Evolutionary conservation across 768 basidiomycete genomes (phyloP).

Genomic region (Termitomyces sp.): DNA sequence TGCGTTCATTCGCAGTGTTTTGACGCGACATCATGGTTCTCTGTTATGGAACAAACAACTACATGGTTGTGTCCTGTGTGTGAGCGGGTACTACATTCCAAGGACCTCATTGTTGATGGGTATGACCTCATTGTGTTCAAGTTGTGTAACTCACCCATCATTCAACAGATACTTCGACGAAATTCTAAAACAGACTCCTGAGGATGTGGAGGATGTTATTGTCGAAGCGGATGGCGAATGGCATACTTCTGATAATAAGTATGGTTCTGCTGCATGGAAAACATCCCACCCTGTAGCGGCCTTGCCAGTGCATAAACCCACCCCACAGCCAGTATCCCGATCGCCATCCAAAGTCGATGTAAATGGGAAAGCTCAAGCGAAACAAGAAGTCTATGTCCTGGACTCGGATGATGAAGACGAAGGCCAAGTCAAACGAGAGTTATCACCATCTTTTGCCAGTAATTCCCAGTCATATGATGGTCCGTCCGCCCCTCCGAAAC

Average conservation of each 20-base stretch:
- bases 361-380: slow-evolving; percentile 43
- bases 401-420: slow-evolving; percentile 82
- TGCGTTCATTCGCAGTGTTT: slow-evolving; percentile 95
- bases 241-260: slow-evolving; percentile 90
- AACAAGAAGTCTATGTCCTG: slow-evolving; percentile 59
- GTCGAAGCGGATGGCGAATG: slow-evolving; percentile 95
- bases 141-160: neutral
- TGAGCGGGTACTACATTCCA: slow-evolving; percentile 69
- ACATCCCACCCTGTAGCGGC: slow-evolving; percentile 38
- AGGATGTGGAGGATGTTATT: slow-evolving; percentile 85
- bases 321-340: slow-evolving; percentile 19
- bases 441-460: slow-evolving; percentile 63
- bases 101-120: slow-evolving; percentile 93
- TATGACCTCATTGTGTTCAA: slow-evolving; percentile 27
- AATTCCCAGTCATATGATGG: slow-evolving; percentile 35
- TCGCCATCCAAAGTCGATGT: slow-evolving; percentile 22
- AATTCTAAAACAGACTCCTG: slow-evolving; percentile 75
- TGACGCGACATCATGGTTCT: slow-evolving; percentile 91
- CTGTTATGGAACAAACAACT: slow-evolving; percentile 94
- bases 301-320: slow-evolving; percentile 25
- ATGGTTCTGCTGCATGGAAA: slow-evolving; percentile 72
- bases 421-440: slow-evolving; percentile 68
- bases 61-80: slow-evolving; percentile 96
- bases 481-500: slow-evolving; percentile 22
- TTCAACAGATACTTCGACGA: slow-evolving; percentile 77